Conservation (phyloP, 2,329 filamentous ascomycete genomes). For the Colletotrichum orbiculare region DNA sequence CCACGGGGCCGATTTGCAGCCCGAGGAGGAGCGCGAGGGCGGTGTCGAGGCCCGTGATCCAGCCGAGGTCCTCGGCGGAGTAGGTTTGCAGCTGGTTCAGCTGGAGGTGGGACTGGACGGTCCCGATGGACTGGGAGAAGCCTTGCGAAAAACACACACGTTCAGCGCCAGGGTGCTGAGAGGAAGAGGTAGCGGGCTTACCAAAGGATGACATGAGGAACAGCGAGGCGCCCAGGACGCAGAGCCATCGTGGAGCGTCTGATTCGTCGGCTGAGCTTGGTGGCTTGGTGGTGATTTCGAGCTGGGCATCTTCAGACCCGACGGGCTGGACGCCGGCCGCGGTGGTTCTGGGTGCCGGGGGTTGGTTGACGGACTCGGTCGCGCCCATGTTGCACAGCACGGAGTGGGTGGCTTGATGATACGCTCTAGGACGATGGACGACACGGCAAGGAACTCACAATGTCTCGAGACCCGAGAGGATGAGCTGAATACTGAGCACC, state of each 20-base stretch:
- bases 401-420: background rate
- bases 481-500: too few species aligned
- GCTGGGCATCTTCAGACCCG: background rate
- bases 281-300: background rate
- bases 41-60: slow-evolving; percentile 58
- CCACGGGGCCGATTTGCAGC: slow-evolving; percentile 59
- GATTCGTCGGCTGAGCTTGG: background rate
- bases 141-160: slow-evolving; percentile 41
- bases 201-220: slow-evolving; percentile 14
- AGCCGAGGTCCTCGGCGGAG: slow-evolving; percentile 56
- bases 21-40: slow-evolving; percentile 56
- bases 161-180: background rate
- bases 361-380: too few species aligned
- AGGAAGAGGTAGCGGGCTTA: background rate
- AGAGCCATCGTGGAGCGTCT: slow-evolving; percentile 1
- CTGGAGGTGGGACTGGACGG: slow-evolving; percentile 58
- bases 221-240: background rate
- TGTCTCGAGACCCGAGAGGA: too few species aligned
- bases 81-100: slow-evolving; percentile 55
- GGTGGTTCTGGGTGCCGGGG: background rate
- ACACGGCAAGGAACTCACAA: too few species aligned
- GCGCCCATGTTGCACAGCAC: too few species aligned
- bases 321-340: background rate
- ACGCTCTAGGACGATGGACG: too few species aligned
- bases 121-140: slow-evolving; percentile 58